phyloP scores from a whole-genome alignment of 805 yeast species.

The Nakazawaea molendinolei region DNA sequence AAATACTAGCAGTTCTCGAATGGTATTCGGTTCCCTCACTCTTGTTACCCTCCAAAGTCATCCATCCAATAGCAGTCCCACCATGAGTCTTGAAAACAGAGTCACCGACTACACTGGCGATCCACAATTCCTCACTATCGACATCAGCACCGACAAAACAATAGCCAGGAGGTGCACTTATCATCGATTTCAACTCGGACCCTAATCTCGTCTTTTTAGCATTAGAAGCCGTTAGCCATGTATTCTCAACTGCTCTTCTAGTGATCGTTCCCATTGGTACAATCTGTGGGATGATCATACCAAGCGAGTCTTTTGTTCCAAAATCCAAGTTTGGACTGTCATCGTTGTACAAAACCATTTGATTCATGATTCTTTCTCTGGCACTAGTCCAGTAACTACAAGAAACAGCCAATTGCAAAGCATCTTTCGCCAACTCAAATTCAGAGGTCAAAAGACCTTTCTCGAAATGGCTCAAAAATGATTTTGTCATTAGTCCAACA shows the following conservation, averaged over 20 bases:
- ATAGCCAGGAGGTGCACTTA: slow-evolving; percentile 84
- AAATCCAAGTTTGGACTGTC: slow-evolving; percentile 19
- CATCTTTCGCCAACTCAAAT: slow-evolving; percentile 66
- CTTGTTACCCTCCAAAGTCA: slow-evolving; percentile 96
- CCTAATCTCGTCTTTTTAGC: slow-evolving; percentile 84
- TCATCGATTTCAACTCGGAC: slow-evolving; percentile 83
- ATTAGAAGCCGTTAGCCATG: slow-evolving; percentile 97
- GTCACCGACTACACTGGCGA: slow-evolving; percentile 92
- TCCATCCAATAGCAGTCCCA: slow-evolving; percentile 97
- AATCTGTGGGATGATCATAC: slow-evolving; percentile 77
- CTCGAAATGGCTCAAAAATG: slow-evolving; percentile 66
- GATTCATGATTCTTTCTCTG: slow-evolving; percentile 75
- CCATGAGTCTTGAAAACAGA: slow-evolving; percentile 87
- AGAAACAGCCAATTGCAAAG: slow-evolving; percentile 66
- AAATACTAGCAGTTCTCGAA: slow-evolving; percentile 83
- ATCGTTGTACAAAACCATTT: slow-evolving; percentile 67
- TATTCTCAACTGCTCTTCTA: slow-evolving; percentile 91
- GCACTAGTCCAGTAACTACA: slow-evolving; percentile 93
- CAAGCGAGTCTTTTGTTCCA: slow-evolving; percentile 28
- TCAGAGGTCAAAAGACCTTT: slow-evolving; percentile 66
- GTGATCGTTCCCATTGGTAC: slow-evolving; percentile 96
- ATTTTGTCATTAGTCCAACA: slow-evolving; percentile 70
- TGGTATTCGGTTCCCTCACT: slow-evolving; percentile 89
- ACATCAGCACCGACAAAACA: slow-evolving; percentile 97
- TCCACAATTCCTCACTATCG: slow-evolving; percentile 97